Base-by-base conservation (phyloP, 495 filamentous ascomycete species). In the Gamarada debralockiae region DNA sequence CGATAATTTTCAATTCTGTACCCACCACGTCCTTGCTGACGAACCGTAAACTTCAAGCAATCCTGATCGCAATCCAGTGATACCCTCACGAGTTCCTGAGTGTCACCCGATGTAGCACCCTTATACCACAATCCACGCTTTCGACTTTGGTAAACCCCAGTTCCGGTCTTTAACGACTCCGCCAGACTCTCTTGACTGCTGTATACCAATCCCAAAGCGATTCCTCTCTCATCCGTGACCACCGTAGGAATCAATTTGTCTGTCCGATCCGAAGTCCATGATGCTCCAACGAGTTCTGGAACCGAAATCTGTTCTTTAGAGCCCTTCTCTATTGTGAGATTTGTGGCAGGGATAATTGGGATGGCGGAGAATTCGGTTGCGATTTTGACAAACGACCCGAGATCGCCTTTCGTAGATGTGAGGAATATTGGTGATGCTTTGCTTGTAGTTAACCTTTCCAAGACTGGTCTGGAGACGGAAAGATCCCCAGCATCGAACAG, bases 81-180 rank as follows among this genome's bases (percentile, higher is more conserved):
- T 58, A 98, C 83, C 31, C 81, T 82, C 20, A 97, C 76, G 46
- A 98, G 72, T 65, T 97, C 84, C 66, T 98, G 93, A 1, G 85
- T 86, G 66, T 97, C 92, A 22, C 93, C 95, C 46, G 92, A 96
- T 8, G 85, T 90, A 29, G 91, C 89, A 20, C 93, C 93, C 70
- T 98, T 98, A 70, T 95, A 90, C 93, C 93, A 98, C 21, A 98
- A 70, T 2, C 92, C 92, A 5, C 92, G 83, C 73, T 96, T 96
- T 29, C 93, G 78, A 66, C 90, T 96, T 67, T 96, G 90, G 65
- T 98, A 98, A 21, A 97, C 93, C 23, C 93, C 93, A 1, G 84
- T 87, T 45, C 92, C 91, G 2, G 90, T 95, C 53, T 81, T 82
- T 40, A 98, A 64, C 20, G 90, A 92, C 69, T 91, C 92, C 10